Evolutionary conservation across 345 rosid species (phyloP), one percentile per base, ranked within the genome.

Genomic region (Toxicodendron radicans): DNA sequence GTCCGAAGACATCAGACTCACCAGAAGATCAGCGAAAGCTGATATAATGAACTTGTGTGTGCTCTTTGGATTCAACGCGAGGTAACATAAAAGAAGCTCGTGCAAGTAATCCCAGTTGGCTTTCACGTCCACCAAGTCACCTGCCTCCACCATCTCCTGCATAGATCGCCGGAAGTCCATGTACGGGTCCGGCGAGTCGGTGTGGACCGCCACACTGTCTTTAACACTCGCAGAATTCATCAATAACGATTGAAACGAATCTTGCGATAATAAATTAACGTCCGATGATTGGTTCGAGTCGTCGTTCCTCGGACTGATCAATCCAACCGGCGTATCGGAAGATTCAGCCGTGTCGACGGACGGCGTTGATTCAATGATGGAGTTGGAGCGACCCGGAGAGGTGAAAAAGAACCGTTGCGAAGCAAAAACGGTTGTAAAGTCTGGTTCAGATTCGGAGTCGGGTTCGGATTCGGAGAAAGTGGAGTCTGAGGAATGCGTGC

Each of bases 121-220:
- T 75, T 79, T 75, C 23, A 85, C 89, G 60, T 92, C 96, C 9
- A 78, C 71, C 60, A 87, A 75, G 64, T 66, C 78, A 46, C 80
- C 87, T 30, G 97, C 98, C 76, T 92, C 93, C 77, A 91, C 91
- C 99, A 95, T 95, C 85, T 95, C 99, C 69, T 90, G 88, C 99
- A 95, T 95, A 75, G 99, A 95, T 79, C 74, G 78, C 76, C 98
- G 74, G 88, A 95, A 93, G 76, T 92, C 98, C 67, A 81, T 74
- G 81, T 83, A 86, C 0, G 99, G 99, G 79, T 95, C 94, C 48
- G 94, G 94, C 41, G 99, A 93, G 81, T 85, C 79, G 0, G 92
- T 89, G 30, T 88, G 76, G 46, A 91, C 86, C 14, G 92, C 97
- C 24, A 86, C 84, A 46, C 89, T 82, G 64, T 76, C 85, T 75